These are phyloP conservation scores for Fraxinus cuspidata DNA, from an alignment of 257 asterid genomes.

Conservation along the genomic window DNA sequence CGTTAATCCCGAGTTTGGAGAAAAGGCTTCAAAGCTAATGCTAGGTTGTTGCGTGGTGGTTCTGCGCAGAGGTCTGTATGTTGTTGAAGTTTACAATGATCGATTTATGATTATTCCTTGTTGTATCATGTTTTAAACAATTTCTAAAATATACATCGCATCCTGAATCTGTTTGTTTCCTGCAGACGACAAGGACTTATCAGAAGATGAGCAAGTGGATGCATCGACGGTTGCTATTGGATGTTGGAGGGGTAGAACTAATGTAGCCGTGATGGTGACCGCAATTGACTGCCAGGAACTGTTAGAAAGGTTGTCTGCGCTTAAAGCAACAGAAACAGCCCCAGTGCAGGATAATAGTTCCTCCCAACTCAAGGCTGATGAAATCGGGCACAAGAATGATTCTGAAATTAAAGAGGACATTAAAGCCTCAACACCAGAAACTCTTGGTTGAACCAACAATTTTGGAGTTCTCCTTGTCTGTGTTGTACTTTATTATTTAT, in stretches of 20 bases:
- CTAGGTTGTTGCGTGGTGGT: constrained; percentile 86
- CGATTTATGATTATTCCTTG: not conserved
- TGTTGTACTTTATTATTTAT: not conserved
- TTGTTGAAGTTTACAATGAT: not conserved
- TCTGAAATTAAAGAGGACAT: constrained; percentile 29
- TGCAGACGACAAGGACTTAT: constrained; percentile 46
- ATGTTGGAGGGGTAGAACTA: constrained; percentile 89
- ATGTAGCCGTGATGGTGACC: constrained; percentile 76
- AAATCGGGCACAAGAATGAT: constrained; percentile 21
- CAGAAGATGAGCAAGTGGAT: constrained; percentile 48
- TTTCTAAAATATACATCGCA: not conserved
- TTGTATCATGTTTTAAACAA: not conserved
- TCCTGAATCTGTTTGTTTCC: constrained; percentile 15
- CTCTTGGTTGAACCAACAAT: constrained; percentile 26
- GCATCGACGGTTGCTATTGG: constrained; percentile 68
- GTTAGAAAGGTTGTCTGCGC: constrained; percentile 57
- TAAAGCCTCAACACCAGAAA: constrained; percentile 19
- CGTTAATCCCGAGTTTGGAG: constrained; percentile 56
- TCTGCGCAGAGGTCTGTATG: constrained; percentile 58
- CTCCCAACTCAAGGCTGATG: constrained; percentile 31
- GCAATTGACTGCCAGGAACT: constrained; percentile 81
- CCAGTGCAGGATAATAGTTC: constrained; percentile 12
- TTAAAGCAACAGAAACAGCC: constrained; percentile 32
- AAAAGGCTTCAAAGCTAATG: constrained; percentile 66
- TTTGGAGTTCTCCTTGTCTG: not conserved